Evolutionary conservation across 2,329 filamentous ascomycete species (phyloP).

Genomic region (Neofusicoccum umdonicola): DNA sequence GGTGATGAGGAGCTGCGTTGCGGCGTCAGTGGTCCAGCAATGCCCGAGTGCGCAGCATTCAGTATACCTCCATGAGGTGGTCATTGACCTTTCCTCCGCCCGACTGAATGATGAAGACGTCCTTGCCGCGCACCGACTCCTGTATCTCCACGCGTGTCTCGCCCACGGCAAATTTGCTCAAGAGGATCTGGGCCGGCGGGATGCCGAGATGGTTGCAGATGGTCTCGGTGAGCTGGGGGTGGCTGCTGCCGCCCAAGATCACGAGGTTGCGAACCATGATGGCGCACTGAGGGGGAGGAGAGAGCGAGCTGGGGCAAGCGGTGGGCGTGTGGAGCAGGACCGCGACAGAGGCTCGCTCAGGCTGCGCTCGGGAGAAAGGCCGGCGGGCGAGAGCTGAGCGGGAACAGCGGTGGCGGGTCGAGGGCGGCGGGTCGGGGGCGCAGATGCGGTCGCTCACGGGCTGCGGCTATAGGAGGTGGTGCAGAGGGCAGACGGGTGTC

Average conservation of each 20-base stretch:
- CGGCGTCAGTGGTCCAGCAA: slow-evolving; percentile 15
- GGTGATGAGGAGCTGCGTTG: slow-evolving; percentile 73
- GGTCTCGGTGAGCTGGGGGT: slow-evolving; percentile 80
- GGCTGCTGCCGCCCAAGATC: slow-evolving; percentile 87
- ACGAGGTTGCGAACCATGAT: slow-evolving; percentile 92
- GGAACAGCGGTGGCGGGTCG: background rate
- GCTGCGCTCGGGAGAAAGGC: slow-evolving; percentile 13
- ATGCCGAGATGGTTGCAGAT: slow-evolving; percentile 89
- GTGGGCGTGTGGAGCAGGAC: background rate
- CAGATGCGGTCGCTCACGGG: slow-evolving; percentile 4
- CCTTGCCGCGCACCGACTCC: slow-evolving; percentile 94
- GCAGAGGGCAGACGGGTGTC: background rate
- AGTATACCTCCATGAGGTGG: slow-evolving; percentile 72
- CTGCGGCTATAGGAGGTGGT: background rate
- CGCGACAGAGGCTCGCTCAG: slow-evolving; percentile 12
- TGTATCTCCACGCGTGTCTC: slow-evolving; percentile 94
- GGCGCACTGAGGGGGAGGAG: background rate
- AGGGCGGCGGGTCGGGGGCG: background rate
- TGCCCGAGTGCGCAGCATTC: slow-evolving; percentile 13
- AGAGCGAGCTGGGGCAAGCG: background rate
- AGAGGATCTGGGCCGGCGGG: slow-evolving; percentile 76
- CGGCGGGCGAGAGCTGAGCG: slow-evolving; percentile 10
- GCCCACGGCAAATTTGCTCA: slow-evolving; percentile 90
- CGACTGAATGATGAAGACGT: slow-evolving; percentile 98
- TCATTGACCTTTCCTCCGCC: slow-evolving; percentile 93